Percentiles rank a stretch among this genome's conserved stretches.
These are phyloP conservation scores for Litchi chinensis DNA, from an alignment of 345 rosid genomes.

Conservation along the genomic window DNA sequence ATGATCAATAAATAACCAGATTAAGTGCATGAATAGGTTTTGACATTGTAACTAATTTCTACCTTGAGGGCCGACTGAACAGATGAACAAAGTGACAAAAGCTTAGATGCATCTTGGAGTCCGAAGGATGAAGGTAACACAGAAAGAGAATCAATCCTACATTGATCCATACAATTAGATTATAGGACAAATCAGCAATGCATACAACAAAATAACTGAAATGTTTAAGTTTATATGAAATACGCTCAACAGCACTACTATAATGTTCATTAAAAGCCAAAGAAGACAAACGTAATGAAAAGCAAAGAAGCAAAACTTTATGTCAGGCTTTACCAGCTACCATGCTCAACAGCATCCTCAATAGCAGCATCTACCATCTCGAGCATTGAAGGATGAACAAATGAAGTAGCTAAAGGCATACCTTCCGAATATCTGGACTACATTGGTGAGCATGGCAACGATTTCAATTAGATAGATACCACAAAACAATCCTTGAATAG, in stretches of 20 bases:
- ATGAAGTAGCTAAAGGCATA: slow-evolving; percentile 64
- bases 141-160: slow-evolving; percentile 93
- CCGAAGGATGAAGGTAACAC: slow-evolving; percentile 73
- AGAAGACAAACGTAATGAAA: background rate
- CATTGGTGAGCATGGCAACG: slow-evolving; percentile 46
- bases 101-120: slow-evolving; percentile 73
- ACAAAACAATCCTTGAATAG: slow-evolving; percentile 19
- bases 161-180: slow-evolving; percentile 33
- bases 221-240: background rate
- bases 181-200: slow-evolving; percentile 17
- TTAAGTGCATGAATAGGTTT: background rate
- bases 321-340: slow-evolving; percentile 73
- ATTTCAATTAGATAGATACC: slow-evolving; percentile 39
- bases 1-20: slow-evolving; percentile 15
- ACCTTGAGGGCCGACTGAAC: slow-evolving; percentile 83
- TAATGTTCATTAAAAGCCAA: background rate
- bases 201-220: background rate
- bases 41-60: slow-evolving; percentile 10
- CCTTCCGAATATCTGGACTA: slow-evolving; percentile 99
- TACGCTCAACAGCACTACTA: background rate
- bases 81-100: slow-evolving; percentile 73
- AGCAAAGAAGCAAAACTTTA: background rate
- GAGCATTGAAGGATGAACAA: slow-evolving; percentile 81
- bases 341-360: slow-evolving; percentile 86
- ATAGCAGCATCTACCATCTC: slow-evolving; percentile 86